Base-by-base conservation (phyloP, 306 rosid genomes). In the Cyamopsis tetragonoloba region DNA sequence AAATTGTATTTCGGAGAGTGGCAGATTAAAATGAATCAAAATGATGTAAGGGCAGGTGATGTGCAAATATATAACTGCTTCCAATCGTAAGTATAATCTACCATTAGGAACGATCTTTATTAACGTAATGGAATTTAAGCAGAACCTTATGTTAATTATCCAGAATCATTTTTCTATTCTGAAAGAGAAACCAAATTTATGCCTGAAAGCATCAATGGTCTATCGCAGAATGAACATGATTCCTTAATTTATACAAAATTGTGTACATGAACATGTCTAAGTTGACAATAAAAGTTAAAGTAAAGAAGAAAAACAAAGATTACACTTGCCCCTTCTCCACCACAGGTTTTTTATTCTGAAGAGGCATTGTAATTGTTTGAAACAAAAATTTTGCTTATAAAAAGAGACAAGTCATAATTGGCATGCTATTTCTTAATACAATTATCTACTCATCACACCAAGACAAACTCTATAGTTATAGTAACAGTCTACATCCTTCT, bases 401-500 rank as follows among this genome's bases (percentile, higher is more conserved):
- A 62, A 68, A 55, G 61, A 15, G 37, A 39, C 5, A 41, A 27
- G 20, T 41, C 32, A 5, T 32, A n/a, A 49, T 28, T 60, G 23
- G 11, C 32, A 58, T 58, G n/a, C 69, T 28, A 66, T 34, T 46
- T 75, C 51, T 22, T 13, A 0, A 58, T 60, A 47, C 20, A 69
- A 6, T 18, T 44, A 3, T 26, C 39, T 34, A 38, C 24, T 19
- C 19, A 43, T 28, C 37, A 20, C 47, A 35, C 48, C 43, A 27
- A 14, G 61, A 12, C 32, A 46, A 47, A 74, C 55, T 15, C n/a
- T n/a, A n/a, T n/a, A n/a, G n/a, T n/a, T n/a, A 3, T 13, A 50
- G 62, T 14, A 47, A 46, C 28, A 57, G 15, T 48, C 67, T 49
- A 38, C 65, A 75, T 28, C 57, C 50, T 58, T 11, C 42, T 41